A percentile compares a stretch with the other conserved stretches of the same genome.
phyloP scores from a whole-genome alignment of 768 basidiomycete genomes.

The Candolleomyces aberdarensis region DNA sequence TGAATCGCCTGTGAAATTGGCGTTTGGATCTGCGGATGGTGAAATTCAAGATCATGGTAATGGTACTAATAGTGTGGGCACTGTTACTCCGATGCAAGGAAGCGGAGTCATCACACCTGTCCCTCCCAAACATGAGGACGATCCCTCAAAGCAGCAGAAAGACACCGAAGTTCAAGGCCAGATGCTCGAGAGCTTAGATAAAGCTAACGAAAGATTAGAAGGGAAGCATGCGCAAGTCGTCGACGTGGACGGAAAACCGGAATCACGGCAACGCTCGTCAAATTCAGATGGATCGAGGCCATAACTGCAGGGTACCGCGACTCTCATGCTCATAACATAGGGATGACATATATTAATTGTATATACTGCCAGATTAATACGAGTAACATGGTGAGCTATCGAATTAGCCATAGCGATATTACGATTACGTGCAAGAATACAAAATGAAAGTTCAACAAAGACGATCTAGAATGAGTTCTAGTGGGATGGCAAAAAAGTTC shows the following conservation, averaged over 20 bases:
- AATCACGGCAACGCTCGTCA: neutral
- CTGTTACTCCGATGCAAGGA: neutral
- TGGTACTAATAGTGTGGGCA: neutral
- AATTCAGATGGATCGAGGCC: too few species aligned
- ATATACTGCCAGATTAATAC: neutral
- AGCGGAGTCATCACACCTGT: neutral
- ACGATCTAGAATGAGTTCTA: too few species aligned
- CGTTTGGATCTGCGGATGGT: neutral
- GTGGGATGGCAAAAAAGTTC: too few species aligned
- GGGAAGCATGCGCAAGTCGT: neutral
- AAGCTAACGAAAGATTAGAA: conserved; percentile 15
- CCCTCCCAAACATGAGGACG: neutral
- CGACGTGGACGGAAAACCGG: neutral
- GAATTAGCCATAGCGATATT: too few species aligned
- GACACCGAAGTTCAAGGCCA: conserved; percentile 13
- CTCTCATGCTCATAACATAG: neutral
- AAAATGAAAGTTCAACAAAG: too few species aligned
- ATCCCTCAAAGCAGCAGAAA: neutral
- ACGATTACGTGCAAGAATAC: too few species aligned
- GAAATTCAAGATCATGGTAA: neutral
- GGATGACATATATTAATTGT: neutral
- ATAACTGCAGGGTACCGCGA: too few species aligned
- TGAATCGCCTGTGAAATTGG: neutral
- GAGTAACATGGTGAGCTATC: too few species aligned
- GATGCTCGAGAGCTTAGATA: conserved; percentile 24